Conservation (phyloP, 345 rosid species). For the Citrus reticulata region DNA sequence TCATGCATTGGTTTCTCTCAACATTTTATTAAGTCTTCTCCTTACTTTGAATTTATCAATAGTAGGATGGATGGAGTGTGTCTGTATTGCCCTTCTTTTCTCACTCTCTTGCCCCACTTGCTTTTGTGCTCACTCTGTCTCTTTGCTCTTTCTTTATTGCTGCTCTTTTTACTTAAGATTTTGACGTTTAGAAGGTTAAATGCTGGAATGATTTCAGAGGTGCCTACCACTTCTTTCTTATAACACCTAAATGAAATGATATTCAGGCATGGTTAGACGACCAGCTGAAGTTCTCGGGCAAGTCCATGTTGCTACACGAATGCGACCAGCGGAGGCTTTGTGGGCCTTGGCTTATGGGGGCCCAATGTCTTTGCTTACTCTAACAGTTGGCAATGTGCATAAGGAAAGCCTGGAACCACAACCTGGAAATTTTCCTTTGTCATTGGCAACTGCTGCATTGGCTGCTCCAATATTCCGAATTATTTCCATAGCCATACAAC, state of each 20-base stretch:
- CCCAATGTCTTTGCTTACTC: constrained; percentile 92
- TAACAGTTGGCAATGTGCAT: constrained; percentile 68
- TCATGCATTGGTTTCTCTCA: not conserved
- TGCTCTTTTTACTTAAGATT: not conserved
- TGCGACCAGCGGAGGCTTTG: constrained; percentile 81
- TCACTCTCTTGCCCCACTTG: not conserved
- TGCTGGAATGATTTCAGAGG: constrained; percentile 10
- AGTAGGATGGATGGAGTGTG: not conserved
- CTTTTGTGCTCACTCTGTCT: not conserved
- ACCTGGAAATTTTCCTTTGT: constrained; percentile 51
- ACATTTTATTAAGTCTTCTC: not conserved
- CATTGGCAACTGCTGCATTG: constrained; percentile 62
- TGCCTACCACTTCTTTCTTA: constrained; percentile 9
- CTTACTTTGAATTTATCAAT: not conserved
- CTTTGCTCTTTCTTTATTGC: not conserved
- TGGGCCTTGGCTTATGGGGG: constrained; percentile 99
- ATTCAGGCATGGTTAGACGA: constrained; percentile 69
- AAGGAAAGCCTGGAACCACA: constrained; percentile 73
- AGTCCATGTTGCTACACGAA: constrained; percentile 88
- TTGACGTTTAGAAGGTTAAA: not conserved
- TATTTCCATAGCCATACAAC: constrained; percentile 74
- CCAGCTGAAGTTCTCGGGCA: constrained; percentile 99
- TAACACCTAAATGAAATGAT: constrained; percentile 15
- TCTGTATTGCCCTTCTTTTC: not conserved
- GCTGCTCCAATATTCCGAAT: constrained; percentile 94